These are phyloP conservation scores for Biscogniauxia sp. DNA, from an alignment of 2,329 filamentous ascomycete species.

Conservation along the genomic window DNA sequence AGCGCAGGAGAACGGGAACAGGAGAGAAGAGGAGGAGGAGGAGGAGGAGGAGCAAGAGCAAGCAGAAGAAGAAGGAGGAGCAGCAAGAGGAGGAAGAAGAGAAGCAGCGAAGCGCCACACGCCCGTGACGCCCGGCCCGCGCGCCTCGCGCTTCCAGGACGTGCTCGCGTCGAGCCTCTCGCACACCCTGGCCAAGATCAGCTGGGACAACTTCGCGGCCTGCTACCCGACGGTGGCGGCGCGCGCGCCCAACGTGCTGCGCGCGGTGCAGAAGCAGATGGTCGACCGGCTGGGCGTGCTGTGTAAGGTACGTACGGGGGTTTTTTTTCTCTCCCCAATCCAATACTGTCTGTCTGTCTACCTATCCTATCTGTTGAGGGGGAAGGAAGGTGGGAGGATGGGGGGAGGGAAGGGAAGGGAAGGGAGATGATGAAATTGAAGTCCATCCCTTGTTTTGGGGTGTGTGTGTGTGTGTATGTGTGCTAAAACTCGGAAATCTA, in stretches of 20 bases:
- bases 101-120: conserved; percentile 36
- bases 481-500: conserved; percentile 19
- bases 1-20: neutral
- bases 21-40: neutral
- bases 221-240: conserved; percentile 62
- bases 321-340: conserved; percentile 8
- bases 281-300: conserved; percentile 52
- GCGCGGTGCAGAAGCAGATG: conserved; percentile 57
- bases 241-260: conserved; percentile 49
- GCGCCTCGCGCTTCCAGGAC: conserved; percentile 53
- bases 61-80: neutral
- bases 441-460: too few relatives aligned
- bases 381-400: too few relatives aligned
- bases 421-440: neutral
- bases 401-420: neutral
- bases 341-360: neutral
- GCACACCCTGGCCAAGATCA: conserved; percentile 54
- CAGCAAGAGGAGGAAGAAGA: neutral
- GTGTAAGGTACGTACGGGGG: conserved; percentile 50
- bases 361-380: too few relatives aligned
- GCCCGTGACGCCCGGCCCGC: conserved; percentile 51
- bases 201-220: conserved; percentile 55
- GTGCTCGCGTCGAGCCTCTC: conserved; percentile 52
- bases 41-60: conserved; percentile 7
- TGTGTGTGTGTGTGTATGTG: too few relatives aligned